Base-by-base conservation (phyloP, 192 early-diverging fungal species). In the Entrophospora sp. region DNA sequence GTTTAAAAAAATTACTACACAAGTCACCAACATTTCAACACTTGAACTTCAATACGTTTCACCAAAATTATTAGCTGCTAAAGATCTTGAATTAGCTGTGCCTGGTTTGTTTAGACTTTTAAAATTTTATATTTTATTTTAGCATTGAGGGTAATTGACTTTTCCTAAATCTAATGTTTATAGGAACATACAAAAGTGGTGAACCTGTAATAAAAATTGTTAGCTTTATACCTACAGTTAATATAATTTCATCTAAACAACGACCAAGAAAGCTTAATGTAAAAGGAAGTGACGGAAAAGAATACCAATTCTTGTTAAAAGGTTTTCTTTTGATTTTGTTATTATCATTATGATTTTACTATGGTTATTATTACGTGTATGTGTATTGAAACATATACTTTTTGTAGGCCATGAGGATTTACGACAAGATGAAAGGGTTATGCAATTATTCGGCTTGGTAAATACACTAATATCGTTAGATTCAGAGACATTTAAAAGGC, bases 391-490 rank as follows among this genome's bases (percentile, higher is more conserved):
- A n/a, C n/a, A n/a, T n/a, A n/a, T n/a, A n/a, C n/a, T n/a, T n/a
- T n/a, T n/a, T n/a, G n/a, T n/a, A 56, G 53, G 92, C 40, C 94
- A 94, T 67, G 96, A 99, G 75, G 96, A 99, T 81, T 72, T 99
- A 43, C 88, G 95, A 45, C 94, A 97, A 73, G 97, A 99, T 69
- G 97, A 99, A 78, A 88, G 97, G 48, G 95, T 93, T 12, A 98
- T 98, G 95, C 96, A 98, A 74, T 69, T 97, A 34, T 98, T 98
- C 81, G 94, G 92, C 14, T 84, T 98, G 25, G 91, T 98, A 38
- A 98, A 97, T 73, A 94, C 93, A 4, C 69, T 97, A 24, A 80
- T 98, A 0, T 77, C 75, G 5, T 76, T 76, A 5, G 92, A 97
- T 69, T 69, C 89, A 0, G 91, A 95, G 61, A 96, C 94, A 0